Conservation (phyloP, 805 yeast genomes). For the Tetrapisispora taiwanensis region DNA sequence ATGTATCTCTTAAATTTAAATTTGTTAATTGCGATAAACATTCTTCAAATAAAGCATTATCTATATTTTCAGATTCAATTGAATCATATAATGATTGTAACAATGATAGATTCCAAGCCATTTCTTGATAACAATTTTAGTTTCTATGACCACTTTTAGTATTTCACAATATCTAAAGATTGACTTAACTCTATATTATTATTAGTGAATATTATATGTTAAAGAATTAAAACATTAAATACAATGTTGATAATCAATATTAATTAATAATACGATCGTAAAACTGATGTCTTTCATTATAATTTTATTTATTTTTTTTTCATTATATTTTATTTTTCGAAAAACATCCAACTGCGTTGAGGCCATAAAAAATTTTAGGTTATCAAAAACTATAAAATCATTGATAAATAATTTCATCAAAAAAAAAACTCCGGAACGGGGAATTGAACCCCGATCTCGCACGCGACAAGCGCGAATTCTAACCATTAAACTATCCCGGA, state of each 20-base stretch:
- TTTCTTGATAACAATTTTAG: not conserved
- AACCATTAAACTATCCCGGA: conserved; percentile 21
- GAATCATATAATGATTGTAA: conserved; percentile 39
- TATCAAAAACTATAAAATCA: not conserved
- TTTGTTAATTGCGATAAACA: conserved; percentile 37
- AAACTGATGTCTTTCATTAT: no score
- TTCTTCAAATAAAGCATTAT: conserved; percentile 19
- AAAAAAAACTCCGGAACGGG: conserved; percentile 19
- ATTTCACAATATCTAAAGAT: no score
- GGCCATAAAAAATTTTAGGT: not conserved
- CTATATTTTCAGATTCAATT: conserved; percentile 28
- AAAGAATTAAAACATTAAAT: no score
- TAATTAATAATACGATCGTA: no score
- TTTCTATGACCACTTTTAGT: no score
- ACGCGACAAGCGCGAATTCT: conserved; percentile 23
- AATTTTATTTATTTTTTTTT: no score
- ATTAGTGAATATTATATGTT: no score
- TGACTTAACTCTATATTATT: no score
- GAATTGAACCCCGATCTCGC: conserved; percentile 23
- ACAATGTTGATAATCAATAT: no score
- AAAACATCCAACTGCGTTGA: not conserved
- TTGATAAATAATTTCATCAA: no score
- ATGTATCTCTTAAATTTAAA: conserved; percentile 33
- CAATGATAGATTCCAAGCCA: conserved; percentile 23
- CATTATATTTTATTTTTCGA: no score